phyloP scores from a whole-genome alignment of 805 yeast species.

The Lachancea cidri region DNA sequence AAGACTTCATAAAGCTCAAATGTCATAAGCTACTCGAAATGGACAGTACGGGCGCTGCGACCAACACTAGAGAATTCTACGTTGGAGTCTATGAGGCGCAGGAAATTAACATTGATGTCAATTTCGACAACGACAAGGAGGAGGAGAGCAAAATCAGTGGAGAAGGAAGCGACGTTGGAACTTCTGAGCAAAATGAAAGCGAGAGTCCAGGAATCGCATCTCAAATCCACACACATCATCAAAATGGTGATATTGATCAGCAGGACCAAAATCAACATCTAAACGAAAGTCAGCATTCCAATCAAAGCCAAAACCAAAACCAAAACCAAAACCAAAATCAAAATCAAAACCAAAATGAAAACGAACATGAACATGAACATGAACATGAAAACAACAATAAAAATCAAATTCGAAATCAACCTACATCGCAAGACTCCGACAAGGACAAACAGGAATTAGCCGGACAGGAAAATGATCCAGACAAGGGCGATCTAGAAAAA shows the following conservation, averaged over 20 bases:
- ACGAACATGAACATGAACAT: too few relatives aligned
- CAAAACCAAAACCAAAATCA: background rate
- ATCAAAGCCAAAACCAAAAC: background rate
- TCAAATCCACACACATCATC: too few relatives aligned
- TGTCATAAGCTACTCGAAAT: slow-evolving; percentile 24
- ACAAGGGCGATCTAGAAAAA: background rate
- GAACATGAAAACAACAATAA: background rate
- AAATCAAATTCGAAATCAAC: background rate
- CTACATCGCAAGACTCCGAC: background rate
- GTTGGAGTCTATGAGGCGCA: slow-evolving; percentile 33
- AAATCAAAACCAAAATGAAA: background rate
- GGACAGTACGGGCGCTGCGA: slow-evolving; percentile 7
- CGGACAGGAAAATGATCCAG: too few relatives aligned
- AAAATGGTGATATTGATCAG: too few relatives aligned
- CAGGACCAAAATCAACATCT: too few relatives aligned
- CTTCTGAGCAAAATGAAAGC: too few relatives aligned
- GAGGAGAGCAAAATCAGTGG: too few relatives aligned
- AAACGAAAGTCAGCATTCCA: too few relatives aligned
- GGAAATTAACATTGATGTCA: slow-evolving; percentile 12
- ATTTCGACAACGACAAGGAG: background rate
- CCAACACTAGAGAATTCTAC: slow-evolving; percentile 32
- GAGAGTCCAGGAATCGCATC: too few relatives aligned
- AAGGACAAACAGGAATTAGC: too few relatives aligned
- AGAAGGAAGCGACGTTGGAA: too few relatives aligned
- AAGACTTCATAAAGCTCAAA: slow-evolving; percentile 34